These are phyloP conservation scores for Verticillium dahliae DNA, from an alignment of 2,329 filamentous ascomycete species.

Conservation along the genomic window DNA sequence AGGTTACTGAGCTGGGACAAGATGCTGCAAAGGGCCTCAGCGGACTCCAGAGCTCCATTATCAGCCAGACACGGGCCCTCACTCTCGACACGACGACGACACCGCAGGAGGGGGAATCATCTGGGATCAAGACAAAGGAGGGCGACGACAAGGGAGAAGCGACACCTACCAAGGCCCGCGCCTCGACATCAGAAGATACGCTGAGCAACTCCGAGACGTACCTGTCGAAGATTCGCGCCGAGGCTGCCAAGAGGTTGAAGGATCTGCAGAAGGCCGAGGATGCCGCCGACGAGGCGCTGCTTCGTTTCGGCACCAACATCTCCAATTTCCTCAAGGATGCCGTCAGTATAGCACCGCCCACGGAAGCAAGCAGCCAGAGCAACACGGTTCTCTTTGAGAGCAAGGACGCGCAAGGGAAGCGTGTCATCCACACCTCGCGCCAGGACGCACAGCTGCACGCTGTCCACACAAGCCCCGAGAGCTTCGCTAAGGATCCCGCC, in stretches of 20 bases:
- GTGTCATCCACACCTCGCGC: conserved; percentile 88
- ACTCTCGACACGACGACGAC: conserved; percentile 48
- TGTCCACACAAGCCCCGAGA: conserved; percentile 78
- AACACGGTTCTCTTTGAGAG: conserved; percentile 81
- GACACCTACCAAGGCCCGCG: conserved; percentile 37
- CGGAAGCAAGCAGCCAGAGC: conserved; percentile 40
- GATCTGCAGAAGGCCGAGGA: conserved; percentile 91
- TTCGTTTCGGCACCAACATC: conserved; percentile 86
- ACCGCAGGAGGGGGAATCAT: conserved; percentile 12
- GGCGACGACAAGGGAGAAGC: conserved; percentile 28
- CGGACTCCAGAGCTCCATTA: conserved; percentile 59
- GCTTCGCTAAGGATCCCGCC: conserved; percentile 75
- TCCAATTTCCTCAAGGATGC: conserved; percentile 86
- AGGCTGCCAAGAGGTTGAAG: conserved; percentile 77
- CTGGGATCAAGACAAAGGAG: conserved; percentile 10
- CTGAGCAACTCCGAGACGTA: conserved; percentile 51
- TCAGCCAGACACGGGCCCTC: conserved; percentile 67
- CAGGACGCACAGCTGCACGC: conserved; percentile 96
- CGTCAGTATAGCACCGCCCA: conserved; percentile 76
- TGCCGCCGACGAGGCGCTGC: conserved; percentile 87
- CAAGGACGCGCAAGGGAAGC: conserved; percentile 81
- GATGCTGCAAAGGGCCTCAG: conserved; percentile 79
- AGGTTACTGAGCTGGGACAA: conserved; percentile 70
- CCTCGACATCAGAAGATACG: conserved; percentile 33
- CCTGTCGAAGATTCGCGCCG: conserved; percentile 66